Conservation (phyloP, 768 basidiomycete genomes). For the Fibroporia radiculosa region DNA sequence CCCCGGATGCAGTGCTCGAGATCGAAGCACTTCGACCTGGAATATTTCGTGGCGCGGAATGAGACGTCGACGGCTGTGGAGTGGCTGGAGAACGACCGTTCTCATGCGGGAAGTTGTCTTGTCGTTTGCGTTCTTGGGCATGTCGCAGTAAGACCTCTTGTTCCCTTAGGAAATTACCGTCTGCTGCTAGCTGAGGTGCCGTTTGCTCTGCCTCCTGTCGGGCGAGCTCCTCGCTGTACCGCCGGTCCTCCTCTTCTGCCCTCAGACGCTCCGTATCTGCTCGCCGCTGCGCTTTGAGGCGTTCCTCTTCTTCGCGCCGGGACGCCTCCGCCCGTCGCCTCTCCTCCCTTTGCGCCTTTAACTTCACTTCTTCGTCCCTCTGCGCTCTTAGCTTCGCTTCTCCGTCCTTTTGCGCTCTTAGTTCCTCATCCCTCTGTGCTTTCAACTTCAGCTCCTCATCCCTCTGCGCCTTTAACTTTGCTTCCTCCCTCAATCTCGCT, state of each 20-base stretch:
- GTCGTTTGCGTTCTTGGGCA: conserved; percentile 15
- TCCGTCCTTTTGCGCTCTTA: background rate
- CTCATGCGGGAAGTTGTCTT: conserved; percentile 18
- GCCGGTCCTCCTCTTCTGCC: conserved; percentile 6
- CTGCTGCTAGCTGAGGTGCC: conserved; percentile 6
- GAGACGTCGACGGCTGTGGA: conserved; percentile 22
- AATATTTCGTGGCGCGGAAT: conserved; percentile 21
- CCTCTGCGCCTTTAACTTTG: background rate
- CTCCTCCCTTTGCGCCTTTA: conserved; percentile 18
- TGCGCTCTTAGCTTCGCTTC: background rate
- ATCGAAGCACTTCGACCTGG: conserved; percentile 17
- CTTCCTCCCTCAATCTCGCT: conserved; percentile 7
- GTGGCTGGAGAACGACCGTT: background rate
- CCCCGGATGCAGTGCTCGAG: conserved; percentile 16
- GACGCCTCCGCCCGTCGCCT: conserved; percentile 17
- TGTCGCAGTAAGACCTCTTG: conserved; percentile 18
- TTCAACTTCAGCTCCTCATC: background rate
- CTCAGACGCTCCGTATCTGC: conserved; percentile 22
- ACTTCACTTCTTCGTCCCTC: background rate
- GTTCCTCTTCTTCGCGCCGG: conserved; percentile 4
- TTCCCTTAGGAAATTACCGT: conserved; percentile 24
- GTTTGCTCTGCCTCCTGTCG: conserved; percentile 5
- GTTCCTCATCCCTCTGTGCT: background rate
- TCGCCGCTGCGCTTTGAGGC: conserved; percentile 7
- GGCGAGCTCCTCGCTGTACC: conserved; percentile 24